phyloP scores from a whole-genome alignment of 768 basidiomycete genomes.

The Lactarius pseudohatsudake region DNA sequence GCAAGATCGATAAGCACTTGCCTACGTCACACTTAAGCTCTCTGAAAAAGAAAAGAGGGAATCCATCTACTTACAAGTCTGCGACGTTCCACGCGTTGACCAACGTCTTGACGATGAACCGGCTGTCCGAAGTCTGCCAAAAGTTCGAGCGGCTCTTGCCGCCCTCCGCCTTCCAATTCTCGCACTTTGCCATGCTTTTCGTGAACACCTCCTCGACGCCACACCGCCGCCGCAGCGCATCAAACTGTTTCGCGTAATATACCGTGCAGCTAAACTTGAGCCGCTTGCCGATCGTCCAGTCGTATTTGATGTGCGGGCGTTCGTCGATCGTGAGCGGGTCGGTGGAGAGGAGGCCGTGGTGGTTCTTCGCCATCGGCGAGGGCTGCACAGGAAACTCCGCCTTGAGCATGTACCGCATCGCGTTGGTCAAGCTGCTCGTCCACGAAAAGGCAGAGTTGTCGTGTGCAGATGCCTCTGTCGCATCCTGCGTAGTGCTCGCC shows the following conservation, averaged over 20 bases:
- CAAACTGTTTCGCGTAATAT: conserved; percentile 83
- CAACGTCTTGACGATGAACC: conserved; percentile 82
- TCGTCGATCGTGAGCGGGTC: conserved; percentile 53
- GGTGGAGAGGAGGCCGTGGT: conserved; percentile 50
- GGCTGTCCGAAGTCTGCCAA: conserved; percentile 77
- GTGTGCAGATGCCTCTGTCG: conserved; percentile 8
- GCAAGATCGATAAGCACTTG: conserved; percentile 77
- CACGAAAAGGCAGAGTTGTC: conserved; percentile 41
- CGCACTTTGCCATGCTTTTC: conserved; percentile 57
- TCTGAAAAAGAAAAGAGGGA: background rate
- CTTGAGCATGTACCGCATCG: conserved; percentile 59
- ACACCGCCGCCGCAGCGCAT: conserved; percentile 60
- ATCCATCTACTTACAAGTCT: conserved; percentile 59
- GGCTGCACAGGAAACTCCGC: conserved; percentile 38
- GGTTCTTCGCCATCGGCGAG: conserved; percentile 40
- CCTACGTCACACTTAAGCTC: conserved; percentile 37
- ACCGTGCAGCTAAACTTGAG: conserved; percentile 79
- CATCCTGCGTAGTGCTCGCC: conserved; percentile 16
- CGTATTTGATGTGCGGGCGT: conserved; percentile 80
- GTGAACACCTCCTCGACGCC: conserved; percentile 60
- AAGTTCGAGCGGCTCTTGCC: conserved; percentile 82
- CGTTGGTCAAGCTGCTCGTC: conserved; percentile 54
- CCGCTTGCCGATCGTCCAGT: conserved; percentile 73
- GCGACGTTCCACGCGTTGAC: conserved; percentile 87
- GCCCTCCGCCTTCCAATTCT: conserved; percentile 72